Base-by-base conservation (phyloP, 208 protist genomes). In the Crithidia thermophila region DNA sequence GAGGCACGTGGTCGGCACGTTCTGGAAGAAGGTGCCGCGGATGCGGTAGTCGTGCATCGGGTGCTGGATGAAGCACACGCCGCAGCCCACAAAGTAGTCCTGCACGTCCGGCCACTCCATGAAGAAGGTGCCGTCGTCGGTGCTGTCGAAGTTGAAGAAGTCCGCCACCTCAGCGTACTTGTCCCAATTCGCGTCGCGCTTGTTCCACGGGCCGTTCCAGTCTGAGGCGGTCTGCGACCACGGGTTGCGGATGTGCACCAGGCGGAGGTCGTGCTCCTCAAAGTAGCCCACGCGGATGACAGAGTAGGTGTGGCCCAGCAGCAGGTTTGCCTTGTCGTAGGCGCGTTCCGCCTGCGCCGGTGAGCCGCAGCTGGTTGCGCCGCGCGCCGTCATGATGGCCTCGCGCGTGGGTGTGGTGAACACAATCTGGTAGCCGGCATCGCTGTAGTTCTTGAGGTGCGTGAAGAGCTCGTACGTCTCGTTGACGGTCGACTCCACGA, bases 61-160 rank as follows among this genome's bases (percentile, higher is more conserved):
- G 45, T 84, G 64, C 58, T 90, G 85, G 39, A 84, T 70, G 62
- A 94, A 96, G 72, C 84, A 83, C 18, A 96, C 91, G 43, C 81
- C 82, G 70, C 88, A 90, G 51, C 79, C 71, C 37, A 72, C 77
- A 60, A 96, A 96, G 61, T 75, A 92, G 16, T 73, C 61, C 52
- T 88, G 62, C 23, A 80, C 83, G 50, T 96, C 91, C 6, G 53
- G n/a, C 85, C 84, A 94, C 63, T 85, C 81, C 81, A 96, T 88
- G 47, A 76, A 94, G 57, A 96, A 84, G 30, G 67, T 83, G 51
- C 77, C 86, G 58, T 91, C 79, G 51, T 85, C 73, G 5, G 64
- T 63, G 11, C 30, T 45, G 40, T 72, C 43, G 39, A 82, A 82
- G 34, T 82, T 73, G 72, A 77, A 90, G 51, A 75, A 64, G n/a